These are phyloP conservation scores for Neurospora sp. DNA, from an alignment of 495 filamentous ascomycete genomes.

Conservation along the genomic window DNA sequence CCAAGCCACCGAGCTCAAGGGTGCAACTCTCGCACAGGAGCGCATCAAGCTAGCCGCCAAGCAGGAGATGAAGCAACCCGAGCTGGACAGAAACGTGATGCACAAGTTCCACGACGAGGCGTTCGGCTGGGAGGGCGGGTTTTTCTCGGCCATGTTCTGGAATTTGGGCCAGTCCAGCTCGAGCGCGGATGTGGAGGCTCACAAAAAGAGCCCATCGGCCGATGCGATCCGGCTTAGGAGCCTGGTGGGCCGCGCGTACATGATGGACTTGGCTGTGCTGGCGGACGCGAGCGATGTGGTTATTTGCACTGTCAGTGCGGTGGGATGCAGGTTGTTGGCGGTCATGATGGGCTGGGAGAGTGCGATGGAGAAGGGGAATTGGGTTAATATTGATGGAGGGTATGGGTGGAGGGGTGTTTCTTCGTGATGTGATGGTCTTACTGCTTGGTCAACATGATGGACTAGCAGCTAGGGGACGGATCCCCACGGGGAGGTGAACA, in stretches of 20 bases:
- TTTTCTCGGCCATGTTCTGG: conserved; percentile 62
- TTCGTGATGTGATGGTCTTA: not conserved
- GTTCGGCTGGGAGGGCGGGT: conserved; percentile 67
- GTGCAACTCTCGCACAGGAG: conserved; percentile 46
- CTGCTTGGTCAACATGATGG: too few relatives aligned
- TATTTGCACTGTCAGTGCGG: conserved; percentile 56
- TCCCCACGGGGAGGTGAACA: too few relatives aligned
- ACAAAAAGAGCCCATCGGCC: conserved; percentile 26
- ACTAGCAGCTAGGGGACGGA: too few relatives aligned
- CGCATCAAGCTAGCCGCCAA: conserved; percentile 57
- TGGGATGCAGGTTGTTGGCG: conserved; percentile 56
- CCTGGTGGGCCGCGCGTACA: conserved; percentile 58
- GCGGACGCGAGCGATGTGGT: conserved; percentile 48
- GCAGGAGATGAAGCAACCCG: conserved; percentile 27
- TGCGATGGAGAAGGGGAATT: conserved; percentile 43
- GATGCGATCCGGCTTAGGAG: conserved; percentile 48
- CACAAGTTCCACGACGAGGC: conserved; percentile 54
- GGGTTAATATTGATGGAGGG: conserved; percentile 66
- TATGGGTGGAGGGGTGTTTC: conserved; percentile 44
- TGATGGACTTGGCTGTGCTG: conserved; percentile 60
- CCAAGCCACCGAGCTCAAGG: conserved; percentile 41
- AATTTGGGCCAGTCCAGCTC: conserved; percentile 39
- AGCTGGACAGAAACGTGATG: conserved; percentile 26
- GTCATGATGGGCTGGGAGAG: conserved; percentile 75
- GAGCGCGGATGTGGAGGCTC: conserved; percentile 10